Conservation (phyloP, 2,329 filamentous ascomycete genomes). For the Kalmusia sp. region DNA sequence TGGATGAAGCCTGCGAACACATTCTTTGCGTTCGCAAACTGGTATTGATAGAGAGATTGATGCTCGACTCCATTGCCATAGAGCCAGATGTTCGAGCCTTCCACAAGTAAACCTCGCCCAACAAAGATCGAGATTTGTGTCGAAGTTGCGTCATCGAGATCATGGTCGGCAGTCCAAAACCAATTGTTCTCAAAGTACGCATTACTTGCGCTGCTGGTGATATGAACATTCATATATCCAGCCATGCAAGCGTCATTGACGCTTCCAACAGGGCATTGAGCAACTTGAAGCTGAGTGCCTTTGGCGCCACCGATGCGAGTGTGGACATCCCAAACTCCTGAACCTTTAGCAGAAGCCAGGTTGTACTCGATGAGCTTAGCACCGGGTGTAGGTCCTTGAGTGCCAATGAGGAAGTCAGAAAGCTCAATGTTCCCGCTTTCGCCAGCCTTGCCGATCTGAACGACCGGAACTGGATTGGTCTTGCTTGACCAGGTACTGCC, state of each 20-base stretch:
- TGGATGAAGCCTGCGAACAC: conserved; percentile 86
- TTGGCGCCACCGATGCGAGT: conserved; percentile 82
- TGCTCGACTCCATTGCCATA: conserved; percentile 75
- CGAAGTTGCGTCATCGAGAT: conserved; percentile 78
- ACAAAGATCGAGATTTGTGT: conserved; percentile 84
- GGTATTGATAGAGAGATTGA: conserved; percentile 77
- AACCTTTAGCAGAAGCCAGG: conserved; percentile 55
- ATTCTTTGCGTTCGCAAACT: conserved; percentile 77
- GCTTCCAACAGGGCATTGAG: conserved; percentile 76
- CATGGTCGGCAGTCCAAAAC: conserved; percentile 91
- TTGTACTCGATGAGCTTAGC: conserved; percentile 80
- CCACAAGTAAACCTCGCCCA: conserved; percentile 81
- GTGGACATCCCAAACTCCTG: conserved; percentile 87
- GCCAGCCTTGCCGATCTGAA: conserved; percentile 70
- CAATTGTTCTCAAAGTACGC: conserved; percentile 89
- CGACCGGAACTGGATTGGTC: conserved; percentile 66
- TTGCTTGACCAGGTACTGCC: conserved; percentile 62
- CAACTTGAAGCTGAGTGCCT: conserved; percentile 78
- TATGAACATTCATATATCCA: conserved; percentile 64
- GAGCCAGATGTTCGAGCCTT: conserved; percentile 57
- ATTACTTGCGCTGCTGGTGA: conserved; percentile 61
- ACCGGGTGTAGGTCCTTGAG: conserved; percentile 71
- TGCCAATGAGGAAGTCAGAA: conserved; percentile 76
- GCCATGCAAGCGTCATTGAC: conserved; percentile 71
- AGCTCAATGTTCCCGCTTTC: conserved; percentile 74